Evolutionary conservation across 495 filamentous ascomycete species (phyloP).

Genomic region (Neurospora tetrasperma): DNA sequence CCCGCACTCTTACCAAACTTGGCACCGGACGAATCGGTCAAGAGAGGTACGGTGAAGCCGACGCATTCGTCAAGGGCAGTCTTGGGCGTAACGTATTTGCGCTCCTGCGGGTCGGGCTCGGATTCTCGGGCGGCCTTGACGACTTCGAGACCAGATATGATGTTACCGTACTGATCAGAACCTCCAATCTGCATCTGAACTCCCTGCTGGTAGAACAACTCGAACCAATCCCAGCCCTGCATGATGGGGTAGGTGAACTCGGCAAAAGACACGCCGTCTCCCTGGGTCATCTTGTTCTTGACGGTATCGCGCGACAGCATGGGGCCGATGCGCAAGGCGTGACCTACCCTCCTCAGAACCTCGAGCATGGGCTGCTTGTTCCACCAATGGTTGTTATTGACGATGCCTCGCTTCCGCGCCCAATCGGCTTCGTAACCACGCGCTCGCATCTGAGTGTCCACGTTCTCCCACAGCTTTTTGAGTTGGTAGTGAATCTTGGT

Average conservation of each 20-base stretch:
- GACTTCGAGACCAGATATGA: slow-evolving; percentile 78
- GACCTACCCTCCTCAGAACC: slow-evolving; percentile 60
- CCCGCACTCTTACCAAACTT: slow-evolving; percentile 96
- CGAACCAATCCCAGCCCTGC: slow-evolving; percentile 97
- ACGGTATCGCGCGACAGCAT: slow-evolving; percentile 90
- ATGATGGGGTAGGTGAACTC: slow-evolving; percentile 91
- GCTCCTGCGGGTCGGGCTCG: slow-evolving; percentile 27
- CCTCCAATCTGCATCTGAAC: slow-evolving; percentile 84
- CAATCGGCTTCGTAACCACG: slow-evolving; percentile 52
- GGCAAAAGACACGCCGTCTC: slow-evolving; percentile 84
- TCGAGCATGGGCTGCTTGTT: slow-evolving; percentile 58
- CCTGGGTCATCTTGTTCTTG: slow-evolving; percentile 64
- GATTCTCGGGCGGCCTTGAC: slow-evolving; percentile 59
- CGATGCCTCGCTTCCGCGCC: slow-evolving; percentile 52
- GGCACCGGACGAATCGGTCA: slow-evolving; percentile 72
- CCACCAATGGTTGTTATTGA: slow-evolving; percentile 78
- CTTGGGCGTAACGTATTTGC: slow-evolving; percentile 8
- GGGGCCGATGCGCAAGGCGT: slow-evolving; percentile 60
- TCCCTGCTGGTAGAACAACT: slow-evolving; percentile 50
- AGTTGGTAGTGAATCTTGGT: slow-evolving; percentile 71
- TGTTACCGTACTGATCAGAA: slow-evolving; percentile 94
- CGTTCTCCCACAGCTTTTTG: slow-evolving; percentile 63
- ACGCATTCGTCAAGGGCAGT: slow-evolving; percentile 47
- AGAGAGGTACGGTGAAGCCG: slow-evolving; percentile 80
- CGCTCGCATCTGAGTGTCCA: slow-evolving; percentile 48